Evolutionary conservation across 768 basidiomycete species (phyloP).

Genomic region (Pisolithus orientalis): DNA sequence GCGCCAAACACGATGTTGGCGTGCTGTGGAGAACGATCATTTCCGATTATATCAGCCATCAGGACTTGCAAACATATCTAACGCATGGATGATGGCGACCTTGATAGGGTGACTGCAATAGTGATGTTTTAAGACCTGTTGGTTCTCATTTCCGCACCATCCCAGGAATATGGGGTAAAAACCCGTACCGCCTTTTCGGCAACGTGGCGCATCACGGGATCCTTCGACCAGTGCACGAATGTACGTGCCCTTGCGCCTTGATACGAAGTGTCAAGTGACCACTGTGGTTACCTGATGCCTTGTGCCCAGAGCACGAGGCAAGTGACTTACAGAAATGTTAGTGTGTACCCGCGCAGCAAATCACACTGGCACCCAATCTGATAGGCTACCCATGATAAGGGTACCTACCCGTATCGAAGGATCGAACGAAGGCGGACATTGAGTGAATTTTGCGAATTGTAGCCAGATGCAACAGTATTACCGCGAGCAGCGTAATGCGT

Average conservation of each 20-base stretch:
- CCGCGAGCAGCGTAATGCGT: no score
- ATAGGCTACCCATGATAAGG: no score
- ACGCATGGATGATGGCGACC: background rate
- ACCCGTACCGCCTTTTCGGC: background rate
- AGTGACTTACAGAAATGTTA: no score
- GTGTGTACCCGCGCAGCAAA: no score
- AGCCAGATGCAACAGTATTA: no score
- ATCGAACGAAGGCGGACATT: no score
- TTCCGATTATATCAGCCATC: constrained; percentile 13
- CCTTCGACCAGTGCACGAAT: background rate
- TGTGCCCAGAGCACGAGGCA: no score
- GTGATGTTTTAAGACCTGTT: background rate
- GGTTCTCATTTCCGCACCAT: background rate
- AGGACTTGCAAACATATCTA: background rate
- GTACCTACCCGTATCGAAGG: no score
- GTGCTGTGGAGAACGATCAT: background rate
- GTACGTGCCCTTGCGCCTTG: background rate
- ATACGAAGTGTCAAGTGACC: no score
- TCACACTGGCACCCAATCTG: no score
- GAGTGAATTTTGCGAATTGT: no score
- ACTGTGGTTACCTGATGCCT: no score
- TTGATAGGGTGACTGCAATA: background rate
- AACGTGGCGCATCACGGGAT: background rate
- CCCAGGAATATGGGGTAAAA: background rate
- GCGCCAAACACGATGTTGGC: background rate